Evolutionary conservation across 2,329 filamentous ascomycete genomes (phyloP).

Genomic region (Colletotrichum karsti): DNA sequence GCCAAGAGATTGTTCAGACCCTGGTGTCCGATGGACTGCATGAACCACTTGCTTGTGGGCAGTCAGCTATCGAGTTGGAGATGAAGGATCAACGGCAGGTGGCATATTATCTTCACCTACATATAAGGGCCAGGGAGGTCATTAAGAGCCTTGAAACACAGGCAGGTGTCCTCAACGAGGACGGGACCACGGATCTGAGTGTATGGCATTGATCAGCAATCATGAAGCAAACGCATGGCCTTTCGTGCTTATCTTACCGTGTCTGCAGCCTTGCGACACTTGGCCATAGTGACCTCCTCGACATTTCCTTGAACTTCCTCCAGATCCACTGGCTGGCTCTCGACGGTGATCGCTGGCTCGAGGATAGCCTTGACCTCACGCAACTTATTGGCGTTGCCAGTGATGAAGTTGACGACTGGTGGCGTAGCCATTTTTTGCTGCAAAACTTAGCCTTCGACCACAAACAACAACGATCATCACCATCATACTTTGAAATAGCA

Average conservation of each 20-base stretch:
- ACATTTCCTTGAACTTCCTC: conserved; percentile 92
- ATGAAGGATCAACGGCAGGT: not conserved
- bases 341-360: conserved; percentile 75
- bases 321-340: conserved; percentile 80
- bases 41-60: conserved; percentile 89
- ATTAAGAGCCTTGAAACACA: conserved; percentile 90
- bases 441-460: no score
- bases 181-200: conserved; percentile 83
- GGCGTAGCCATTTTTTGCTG: conserved; percentile 55
- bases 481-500: no score
- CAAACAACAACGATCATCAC: no score
- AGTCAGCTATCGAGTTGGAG: not conserved
- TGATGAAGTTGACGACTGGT: conserved; percentile 84
- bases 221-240: not conserved
- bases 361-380: conserved; percentile 90
- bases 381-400: conserved; percentile 94
- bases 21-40: conserved; percentile 81
- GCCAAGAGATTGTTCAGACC: conserved; percentile 91
- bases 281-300: conserved; percentile 90
- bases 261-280: conserved; percentile 84
- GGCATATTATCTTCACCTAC: conserved; percentile 64
- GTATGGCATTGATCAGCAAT: not conserved
- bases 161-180: conserved; percentile 92
- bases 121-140: conserved; percentile 97
- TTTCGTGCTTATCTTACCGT: conserved; percentile 59